phyloP scores from a whole-genome alignment of 257 asterid species.

The Handroanthus guayacan region DNA sequence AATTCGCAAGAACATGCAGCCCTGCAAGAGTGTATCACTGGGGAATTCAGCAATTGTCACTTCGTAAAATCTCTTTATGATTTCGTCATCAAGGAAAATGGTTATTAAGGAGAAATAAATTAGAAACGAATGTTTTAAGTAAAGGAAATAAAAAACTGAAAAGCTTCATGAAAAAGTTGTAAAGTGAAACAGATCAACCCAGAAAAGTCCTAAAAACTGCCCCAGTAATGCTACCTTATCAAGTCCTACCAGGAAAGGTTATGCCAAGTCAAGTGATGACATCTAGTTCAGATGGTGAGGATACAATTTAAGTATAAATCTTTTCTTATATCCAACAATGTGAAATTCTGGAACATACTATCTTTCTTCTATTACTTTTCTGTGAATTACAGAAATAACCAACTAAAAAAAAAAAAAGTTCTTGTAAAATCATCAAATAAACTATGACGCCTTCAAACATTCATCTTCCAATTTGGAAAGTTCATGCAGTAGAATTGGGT shows the following conservation, averaged over 20 bases:
- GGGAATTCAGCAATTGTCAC: conserved; percentile 14
- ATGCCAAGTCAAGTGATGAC: conserved; percentile 13
- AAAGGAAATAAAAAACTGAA: neutral
- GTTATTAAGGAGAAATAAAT: neutral
- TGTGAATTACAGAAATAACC: neutral
- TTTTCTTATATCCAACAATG: neutral
- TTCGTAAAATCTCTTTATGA: neutral
- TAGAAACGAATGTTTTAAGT: neutral
- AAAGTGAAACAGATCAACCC: neutral
- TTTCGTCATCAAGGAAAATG: neutral
- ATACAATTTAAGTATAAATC: neutral
- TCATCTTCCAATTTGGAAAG: conserved; percentile 1
- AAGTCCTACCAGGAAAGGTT: neutral
- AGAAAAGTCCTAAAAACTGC: neutral
- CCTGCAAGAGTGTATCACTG: conserved; percentile 1
- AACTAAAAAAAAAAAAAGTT: neutral
- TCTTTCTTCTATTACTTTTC: neutral
- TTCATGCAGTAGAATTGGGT: conserved; percentile 9
- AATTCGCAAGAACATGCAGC: conserved; percentile 5
- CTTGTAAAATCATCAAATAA: neutral
- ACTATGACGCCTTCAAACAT: neutral
- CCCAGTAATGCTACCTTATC: neutral
- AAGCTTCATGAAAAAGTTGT: neutral
- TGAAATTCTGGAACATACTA: neutral
- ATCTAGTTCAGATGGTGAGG: conserved; percentile 12